Evolutionary conservation across 768 basidiomycete genomes (phyloP).

Genomic region (Rhodotorula babjevae): DNA sequence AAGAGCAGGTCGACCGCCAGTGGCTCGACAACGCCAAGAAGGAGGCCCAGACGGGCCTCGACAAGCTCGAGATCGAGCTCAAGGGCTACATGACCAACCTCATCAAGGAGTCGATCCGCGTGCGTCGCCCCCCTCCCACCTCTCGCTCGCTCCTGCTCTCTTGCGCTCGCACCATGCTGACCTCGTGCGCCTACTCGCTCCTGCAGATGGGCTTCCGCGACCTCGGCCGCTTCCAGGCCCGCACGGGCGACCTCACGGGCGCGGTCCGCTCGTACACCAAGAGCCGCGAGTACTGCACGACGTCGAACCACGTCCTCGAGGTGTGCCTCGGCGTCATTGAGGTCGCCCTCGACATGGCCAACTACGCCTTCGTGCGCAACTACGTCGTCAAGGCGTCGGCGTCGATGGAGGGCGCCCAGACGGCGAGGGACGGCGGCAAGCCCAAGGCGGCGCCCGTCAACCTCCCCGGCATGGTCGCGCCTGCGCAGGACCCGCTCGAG

Average conservation of each 20-base stretch:
- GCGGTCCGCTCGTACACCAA: slow-evolving; percentile 83
- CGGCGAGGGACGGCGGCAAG: slow-evolving; percentile 13
- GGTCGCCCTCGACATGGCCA: slow-evolving; percentile 75
- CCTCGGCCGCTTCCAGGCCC: slow-evolving; percentile 70
- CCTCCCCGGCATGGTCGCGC: slow-evolving; percentile 44
- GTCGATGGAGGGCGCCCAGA: slow-evolving; percentile 61
- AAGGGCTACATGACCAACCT: slow-evolving; percentile 93
- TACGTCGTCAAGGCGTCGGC: slow-evolving; percentile 96
- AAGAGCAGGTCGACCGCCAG: slow-evolving; percentile 58
- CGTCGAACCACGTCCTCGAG: slow-evolving; percentile 85
- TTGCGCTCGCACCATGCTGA: not conserved
- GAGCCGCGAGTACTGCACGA: slow-evolving; percentile 85
- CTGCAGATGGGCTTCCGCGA: slow-evolving; percentile 83
- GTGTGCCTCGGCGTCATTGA: slow-evolving; percentile 59
- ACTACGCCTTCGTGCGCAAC: slow-evolving; percentile 80
- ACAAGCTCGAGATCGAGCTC: slow-evolving; percentile 86
- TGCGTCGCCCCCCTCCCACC: no score
- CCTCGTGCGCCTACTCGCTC: not conserved
- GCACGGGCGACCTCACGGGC: slow-evolving; percentile 63
- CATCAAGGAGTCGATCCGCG: slow-evolving; percentile 97
- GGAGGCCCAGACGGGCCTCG: slow-evolving; percentile 64
- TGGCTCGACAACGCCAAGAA: slow-evolving; percentile 61
- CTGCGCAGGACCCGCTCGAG: slow-evolving; percentile 32
- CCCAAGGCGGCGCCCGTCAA: slow-evolving; percentile 28
- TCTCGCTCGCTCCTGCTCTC: not conserved